Evolutionary conservation across 2,329 filamentous ascomycete genomes (phyloP), one percentile per base, ranked within the genome.

Genomic region (Cadophora gregata): DNA sequence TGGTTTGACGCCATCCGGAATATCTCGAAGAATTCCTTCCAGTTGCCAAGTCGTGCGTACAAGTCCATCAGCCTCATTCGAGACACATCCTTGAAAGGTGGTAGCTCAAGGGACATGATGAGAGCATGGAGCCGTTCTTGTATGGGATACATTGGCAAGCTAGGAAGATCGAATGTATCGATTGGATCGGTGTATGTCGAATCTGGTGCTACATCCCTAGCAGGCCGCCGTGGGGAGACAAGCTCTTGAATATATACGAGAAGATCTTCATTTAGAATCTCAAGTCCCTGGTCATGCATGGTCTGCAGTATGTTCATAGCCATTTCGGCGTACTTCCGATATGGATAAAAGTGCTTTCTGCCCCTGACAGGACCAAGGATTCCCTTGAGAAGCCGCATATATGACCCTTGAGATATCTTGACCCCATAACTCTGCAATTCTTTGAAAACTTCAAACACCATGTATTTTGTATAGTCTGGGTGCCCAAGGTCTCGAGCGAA

Each of bases 21-120:
- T 10, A 82, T 74, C 24, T 86, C 81, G 88, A 87, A 90, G 72
- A 91, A 87, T 6, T 80, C 79, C 19, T 82, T 75, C 82, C 86
- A 89, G 70, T 87, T 79, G 21, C 75, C 73, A 66, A 81, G 80
- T 24, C 71, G 69, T 5, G 85, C 81, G 69, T 87, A 84, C 1
- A 80, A 78, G 3, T 76, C 71, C 78, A 87, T 78, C 42, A 87
- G 77, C 21, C 77, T 77, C 51, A 79, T 74, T 10, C 81, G 75
- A 58, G 80, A 76, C 3, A 69, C 63, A 29, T 81, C 78, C 25
- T 74, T 70, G 59, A 81, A 80, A n/a, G 80, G 79, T 58, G 81
- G 78, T 0, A 76, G 68, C n/a, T 84, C 75, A 4, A 86, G 75
- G 4, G 76, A 72, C 69, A 84, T 82, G 21, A 88, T 76, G 21